A percentile compares a stretch with the other conserved stretches of the same genome.
These are phyloP conservation scores for Aspergillus caelatus DNA, from an alignment of 2,329 filamentous ascomycete species.

Conservation along the genomic window DNA sequence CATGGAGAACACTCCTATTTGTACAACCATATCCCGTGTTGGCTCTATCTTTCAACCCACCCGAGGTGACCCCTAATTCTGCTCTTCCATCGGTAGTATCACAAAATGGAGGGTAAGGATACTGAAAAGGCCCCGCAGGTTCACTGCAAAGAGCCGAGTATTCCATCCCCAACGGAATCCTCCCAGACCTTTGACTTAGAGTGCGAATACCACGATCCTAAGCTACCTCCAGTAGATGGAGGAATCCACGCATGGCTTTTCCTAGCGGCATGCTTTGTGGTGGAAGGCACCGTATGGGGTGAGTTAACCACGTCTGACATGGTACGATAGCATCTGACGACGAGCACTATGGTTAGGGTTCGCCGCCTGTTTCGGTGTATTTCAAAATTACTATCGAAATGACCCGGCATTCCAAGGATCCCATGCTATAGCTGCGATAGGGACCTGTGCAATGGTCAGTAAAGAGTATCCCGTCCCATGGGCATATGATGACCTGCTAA, in stretches of 20 bases:
- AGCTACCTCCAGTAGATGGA: slow-evolving; percentile 37
- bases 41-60: not conserved
- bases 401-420: slow-evolving; percentile 29
- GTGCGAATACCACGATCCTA: slow-evolving; percentile 35
- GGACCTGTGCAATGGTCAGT: slow-evolving; percentile 34
- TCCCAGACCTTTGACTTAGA: not conserved
- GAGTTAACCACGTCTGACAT: slow-evolving; percentile 16
- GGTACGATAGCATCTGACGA: not conserved
- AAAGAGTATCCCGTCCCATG: not conserved
- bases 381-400: slow-evolving; percentile 36
- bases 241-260: slow-evolving; percentile 51
- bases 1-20: not conserved
- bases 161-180: not conserved
- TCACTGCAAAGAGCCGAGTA: not conserved
- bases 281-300: slow-evolving; percentile 61
- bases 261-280: slow-evolving; percentile 52
- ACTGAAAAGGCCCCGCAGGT: not conserved
- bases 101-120: not conserved
- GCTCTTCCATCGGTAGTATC: not conserved
- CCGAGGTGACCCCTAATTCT: not conserved
- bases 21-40: not conserved
- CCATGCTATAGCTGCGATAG: slow-evolving; percentile 32
- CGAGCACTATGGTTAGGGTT: slow-evolving; percentile 19
- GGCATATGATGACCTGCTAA: not conserved
- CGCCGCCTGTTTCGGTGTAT: slow-evolving; percentile 32